Percentiles rank a stretch among this genome's conserved stretches.
These are phyloP conservation scores for Botrytis medusae DNA, from an alignment of 2,329 filamentous ascomycete species.

Conservation along the genomic window DNA sequence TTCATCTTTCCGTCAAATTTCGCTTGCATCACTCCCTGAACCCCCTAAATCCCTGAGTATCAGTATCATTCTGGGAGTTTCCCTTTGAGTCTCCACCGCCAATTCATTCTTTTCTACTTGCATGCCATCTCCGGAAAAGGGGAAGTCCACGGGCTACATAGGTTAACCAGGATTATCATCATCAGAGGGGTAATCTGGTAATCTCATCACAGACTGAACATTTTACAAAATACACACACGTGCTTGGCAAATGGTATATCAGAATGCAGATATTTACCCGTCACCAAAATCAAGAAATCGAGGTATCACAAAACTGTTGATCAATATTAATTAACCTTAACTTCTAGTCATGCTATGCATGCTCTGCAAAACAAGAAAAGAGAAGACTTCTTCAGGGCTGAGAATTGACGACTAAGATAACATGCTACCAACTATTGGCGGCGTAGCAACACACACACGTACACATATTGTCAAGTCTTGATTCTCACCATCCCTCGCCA, in stretches of 20 bases:
- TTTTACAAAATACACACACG: background rate
- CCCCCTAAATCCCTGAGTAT: background rate
- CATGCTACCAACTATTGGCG: slow-evolving; percentile 5
- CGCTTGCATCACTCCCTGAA: slow-evolving; percentile 5
- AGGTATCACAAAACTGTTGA: background rate
- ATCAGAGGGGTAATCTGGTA: background rate
- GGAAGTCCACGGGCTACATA: background rate
- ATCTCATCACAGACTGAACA: background rate
- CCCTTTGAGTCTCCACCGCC: background rate
- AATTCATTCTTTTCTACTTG: background rate
- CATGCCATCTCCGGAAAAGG: background rate
- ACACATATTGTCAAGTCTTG: background rate
- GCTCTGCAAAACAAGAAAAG: background rate
- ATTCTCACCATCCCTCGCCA: background rate
- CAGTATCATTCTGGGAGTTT: background rate
- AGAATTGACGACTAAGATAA: background rate
- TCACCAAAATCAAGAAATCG: background rate
- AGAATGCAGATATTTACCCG: background rate
- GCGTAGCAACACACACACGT: slow-evolving; percentile 6
- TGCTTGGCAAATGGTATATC: background rate
- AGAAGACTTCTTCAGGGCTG: background rate
- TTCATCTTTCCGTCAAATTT: slow-evolving; percentile 1
- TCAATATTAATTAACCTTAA: background rate
- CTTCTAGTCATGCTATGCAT: background rate
- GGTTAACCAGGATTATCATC: background rate